A percentile compares a stretch with the other conserved stretches of the same genome.
These are phyloP conservation scores for Vigna angularis DNA, from an alignment of 306 rosid genomes.

Conservation along the genomic window DNA sequence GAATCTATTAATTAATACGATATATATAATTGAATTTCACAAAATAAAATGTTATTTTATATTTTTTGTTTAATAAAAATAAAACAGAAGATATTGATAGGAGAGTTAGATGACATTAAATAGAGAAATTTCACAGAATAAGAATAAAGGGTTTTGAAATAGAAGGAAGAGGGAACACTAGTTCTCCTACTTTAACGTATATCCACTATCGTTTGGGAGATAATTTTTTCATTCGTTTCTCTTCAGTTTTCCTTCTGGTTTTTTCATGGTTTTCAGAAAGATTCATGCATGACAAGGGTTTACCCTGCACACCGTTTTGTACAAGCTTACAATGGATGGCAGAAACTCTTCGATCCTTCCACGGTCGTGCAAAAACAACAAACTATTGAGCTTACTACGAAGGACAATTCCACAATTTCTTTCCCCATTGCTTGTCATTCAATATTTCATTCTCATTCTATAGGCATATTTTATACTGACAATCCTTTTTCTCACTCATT, in stretches of 20 bases:
- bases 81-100: too few relatives aligned
- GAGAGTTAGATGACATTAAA: too few relatives aligned
- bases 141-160: slow-evolving; percentile 40
- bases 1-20: too few relatives aligned
- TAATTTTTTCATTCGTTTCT: background rate
- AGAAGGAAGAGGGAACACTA: slow-evolving; percentile 33
- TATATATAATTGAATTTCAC: too few relatives aligned
- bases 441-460: background rate
- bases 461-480: slow-evolving; percentile 55
- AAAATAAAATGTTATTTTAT: too few relatives aligned
- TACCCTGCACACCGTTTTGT: slow-evolving; percentile 40
- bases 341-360: slow-evolving; percentile 9
- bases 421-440: slow-evolving; percentile 24
- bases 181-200: slow-evolving; percentile 63
- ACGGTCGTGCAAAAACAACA: background rate
- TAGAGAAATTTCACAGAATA: slow-evolving; percentile 28
- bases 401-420: background rate
- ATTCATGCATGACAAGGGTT: slow-evolving; percentile 63
- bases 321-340: slow-evolving; percentile 39
- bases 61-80: too few relatives aligned
- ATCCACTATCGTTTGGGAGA: slow-evolving; percentile 50
- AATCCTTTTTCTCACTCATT: slow-evolving; percentile 55
- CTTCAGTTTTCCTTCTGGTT: slow-evolving; percentile 6
- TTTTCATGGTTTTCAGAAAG: slow-evolving; percentile 2
- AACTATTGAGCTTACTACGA: background rate